Base-by-base conservation (phyloP, 2,329 filamentous ascomycete species). In the Phaeoacremonium minimum region DNA sequence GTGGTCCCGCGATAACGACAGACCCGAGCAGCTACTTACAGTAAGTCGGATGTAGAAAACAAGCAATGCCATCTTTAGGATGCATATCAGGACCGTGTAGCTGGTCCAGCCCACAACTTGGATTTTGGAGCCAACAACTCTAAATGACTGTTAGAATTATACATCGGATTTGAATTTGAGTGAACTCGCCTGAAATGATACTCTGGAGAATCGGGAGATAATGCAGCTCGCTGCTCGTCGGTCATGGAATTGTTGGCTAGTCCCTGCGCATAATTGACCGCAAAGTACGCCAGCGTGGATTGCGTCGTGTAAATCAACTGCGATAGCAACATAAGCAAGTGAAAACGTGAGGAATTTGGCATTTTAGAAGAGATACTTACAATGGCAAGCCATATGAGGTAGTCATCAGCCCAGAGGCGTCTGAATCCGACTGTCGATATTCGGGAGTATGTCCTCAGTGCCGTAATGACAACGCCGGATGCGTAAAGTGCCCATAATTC, bases 171-270 rank as follows among this genome's bases (percentile, higher is more conserved):
- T n/a, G n/a, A n/a, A n/a, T n/a, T n/a, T n/a, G n/a, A n/a, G n/a
- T n/a, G n/a, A n/a, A n/a, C 52, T 18, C 40, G 61, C 60, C 63
- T 57, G 26, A 53, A 19, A 3, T 50, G 48, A 45, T 67, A 77
- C 46, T 78, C 73, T 5, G 58, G 48, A 9, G 65, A 66, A 8
- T 55, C 38, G 0, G 66, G 59, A 5, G 60, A 57, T 11, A 81
- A 56, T 0, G 59, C 52, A 5, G 47, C 52, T 6, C 77, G 67
- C 42, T 75, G 52, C 15, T 61, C 63, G 12, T 68, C 57, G 3
- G 74, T 71, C 71, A 81, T 78, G 37, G 64, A 56, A 45, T 76
- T 76, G 44, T 80, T 79, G 15, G 75, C 72, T 4, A 79, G 56
- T 0, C 75, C 75, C 30, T 61, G 55, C 33, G 63, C 72, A 41